Conservation (phyloP, 768 basidiomycete genomes). For the Boletellus ananiceps region DNA sequence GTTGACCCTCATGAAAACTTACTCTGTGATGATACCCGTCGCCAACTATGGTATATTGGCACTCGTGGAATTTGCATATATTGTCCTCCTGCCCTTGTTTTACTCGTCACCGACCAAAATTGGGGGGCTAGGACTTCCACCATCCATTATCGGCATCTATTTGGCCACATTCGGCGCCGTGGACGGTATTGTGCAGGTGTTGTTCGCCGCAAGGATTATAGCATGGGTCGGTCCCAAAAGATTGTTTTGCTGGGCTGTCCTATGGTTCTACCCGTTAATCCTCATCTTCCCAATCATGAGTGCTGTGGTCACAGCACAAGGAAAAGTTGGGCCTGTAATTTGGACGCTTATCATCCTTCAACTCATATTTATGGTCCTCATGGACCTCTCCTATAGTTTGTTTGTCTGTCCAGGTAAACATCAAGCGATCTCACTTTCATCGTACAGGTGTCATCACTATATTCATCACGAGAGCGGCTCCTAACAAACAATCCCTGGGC, state of each 20-base stretch:
- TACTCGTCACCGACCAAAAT: constrained; percentile 38
- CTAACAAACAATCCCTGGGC: constrained; percentile 49
- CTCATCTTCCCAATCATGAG: constrained; percentile 43
- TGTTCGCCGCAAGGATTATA: constrained; percentile 39
- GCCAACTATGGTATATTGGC: constrained; percentile 39
- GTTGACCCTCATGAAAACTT: constrained; percentile 23
- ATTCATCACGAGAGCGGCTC: constrained; percentile 49
- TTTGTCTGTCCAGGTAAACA: not conserved
- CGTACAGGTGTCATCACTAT: constrained; percentile 44
- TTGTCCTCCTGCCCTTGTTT: constrained; percentile 42
- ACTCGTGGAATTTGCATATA: constrained; percentile 38
- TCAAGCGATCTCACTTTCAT: not conserved
- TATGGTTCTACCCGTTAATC: constrained; percentile 35
- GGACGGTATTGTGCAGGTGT: constrained; percentile 39
- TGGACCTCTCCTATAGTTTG: constrained; percentile 42
- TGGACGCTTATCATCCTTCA: constrained; percentile 34
- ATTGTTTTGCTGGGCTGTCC: constrained; percentile 37
- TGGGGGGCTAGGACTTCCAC: constrained; percentile 40
- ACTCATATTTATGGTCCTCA: constrained; percentile 22
- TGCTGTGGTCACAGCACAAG: constrained; percentile 29
- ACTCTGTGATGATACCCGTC: constrained; percentile 37
- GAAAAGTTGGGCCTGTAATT: constrained; percentile 31
- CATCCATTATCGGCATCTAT: constrained; percentile 38
- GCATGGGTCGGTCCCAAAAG: constrained; percentile 37
- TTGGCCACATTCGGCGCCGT: constrained; percentile 34